phyloP scores from a whole-genome alignment of 306 rosid genomes.

The Alnus glutinosa region DNA sequence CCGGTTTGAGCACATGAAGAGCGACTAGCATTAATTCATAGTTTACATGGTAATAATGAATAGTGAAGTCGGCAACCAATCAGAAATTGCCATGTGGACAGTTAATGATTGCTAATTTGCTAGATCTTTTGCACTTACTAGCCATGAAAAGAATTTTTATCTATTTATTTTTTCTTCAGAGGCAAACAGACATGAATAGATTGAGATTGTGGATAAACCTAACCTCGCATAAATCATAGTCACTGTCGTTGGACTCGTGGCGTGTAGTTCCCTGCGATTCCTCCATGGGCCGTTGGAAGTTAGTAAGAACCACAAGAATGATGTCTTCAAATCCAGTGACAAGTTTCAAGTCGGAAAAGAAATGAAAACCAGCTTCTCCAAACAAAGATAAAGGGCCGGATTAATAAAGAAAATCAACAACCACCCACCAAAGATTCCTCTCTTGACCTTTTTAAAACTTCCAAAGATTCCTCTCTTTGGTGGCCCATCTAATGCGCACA shows the following conservation, averaged over 20 bases:
- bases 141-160: not conserved
- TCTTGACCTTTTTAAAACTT: not conserved
- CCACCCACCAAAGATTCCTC: not conserved
- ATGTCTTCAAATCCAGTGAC: not conserved
- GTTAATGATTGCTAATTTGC: not conserved
- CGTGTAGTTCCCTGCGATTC: not conserved
- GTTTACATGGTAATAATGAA: not conserved
- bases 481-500: too few relatives aligned
- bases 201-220: not conserved
- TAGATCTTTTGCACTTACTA: too few relatives aligned
- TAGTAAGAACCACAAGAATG: not conserved
- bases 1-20: not conserved
- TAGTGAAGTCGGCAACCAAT: not conserved
- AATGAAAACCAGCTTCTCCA: not conserved
- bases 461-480: not conserved
- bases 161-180: too few relatives aligned
- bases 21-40: not conserved
- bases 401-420: not conserved
- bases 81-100: not conserved
- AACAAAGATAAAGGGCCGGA: not conserved
- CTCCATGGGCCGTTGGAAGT: not conserved
- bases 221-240: not conserved
- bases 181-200: too few relatives aligned
- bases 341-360: slow-evolving; percentile 1
- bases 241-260: not conserved